Conservation (phyloP, 768 basidiomycete species). For the Lenzites betulinus region DNA sequence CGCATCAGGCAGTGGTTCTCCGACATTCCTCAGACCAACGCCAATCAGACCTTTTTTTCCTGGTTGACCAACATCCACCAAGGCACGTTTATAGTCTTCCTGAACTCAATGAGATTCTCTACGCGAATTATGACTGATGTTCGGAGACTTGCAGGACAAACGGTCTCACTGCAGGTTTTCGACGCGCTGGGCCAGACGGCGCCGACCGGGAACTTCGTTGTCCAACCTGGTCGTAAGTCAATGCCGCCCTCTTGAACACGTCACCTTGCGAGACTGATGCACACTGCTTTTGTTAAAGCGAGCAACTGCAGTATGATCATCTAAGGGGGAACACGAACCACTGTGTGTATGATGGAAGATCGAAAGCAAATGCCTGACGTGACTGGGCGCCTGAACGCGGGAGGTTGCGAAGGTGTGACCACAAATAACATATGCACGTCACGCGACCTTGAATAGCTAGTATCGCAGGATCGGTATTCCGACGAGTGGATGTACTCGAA, state of each 20-base stretch:
- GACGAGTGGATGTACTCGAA: too few species aligned
- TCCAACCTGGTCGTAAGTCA: not conserved
- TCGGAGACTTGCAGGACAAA: not conserved
- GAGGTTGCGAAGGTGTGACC: too few species aligned
- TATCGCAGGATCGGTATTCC: too few species aligned
- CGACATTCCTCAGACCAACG: not conserved
- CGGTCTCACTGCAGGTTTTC: not conserved
- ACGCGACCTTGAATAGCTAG: not conserved
- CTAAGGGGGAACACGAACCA: too few species aligned
- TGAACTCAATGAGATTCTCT: too few species aligned
- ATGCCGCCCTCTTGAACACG: not conserved
- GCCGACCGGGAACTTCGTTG: not conserved
- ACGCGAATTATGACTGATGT: not conserved
- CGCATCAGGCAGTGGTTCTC: not conserved
- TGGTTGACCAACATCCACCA: not conserved
- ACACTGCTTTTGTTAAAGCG: too few species aligned
- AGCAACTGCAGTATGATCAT: too few species aligned
- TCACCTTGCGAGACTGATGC: too few species aligned
- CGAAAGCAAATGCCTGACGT: too few species aligned
- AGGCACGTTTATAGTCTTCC: not conserved
- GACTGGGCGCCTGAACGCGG: too few species aligned
- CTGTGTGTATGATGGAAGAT: too few species aligned
- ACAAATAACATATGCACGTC: too few species aligned
- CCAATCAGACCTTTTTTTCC: not conserved
- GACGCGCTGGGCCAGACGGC: not conserved